These are phyloP conservation scores for Mrakiaceae sp. DNA, from an alignment of 1,284 basidiomycete genomes.

Conservation along the genomic window DNA sequence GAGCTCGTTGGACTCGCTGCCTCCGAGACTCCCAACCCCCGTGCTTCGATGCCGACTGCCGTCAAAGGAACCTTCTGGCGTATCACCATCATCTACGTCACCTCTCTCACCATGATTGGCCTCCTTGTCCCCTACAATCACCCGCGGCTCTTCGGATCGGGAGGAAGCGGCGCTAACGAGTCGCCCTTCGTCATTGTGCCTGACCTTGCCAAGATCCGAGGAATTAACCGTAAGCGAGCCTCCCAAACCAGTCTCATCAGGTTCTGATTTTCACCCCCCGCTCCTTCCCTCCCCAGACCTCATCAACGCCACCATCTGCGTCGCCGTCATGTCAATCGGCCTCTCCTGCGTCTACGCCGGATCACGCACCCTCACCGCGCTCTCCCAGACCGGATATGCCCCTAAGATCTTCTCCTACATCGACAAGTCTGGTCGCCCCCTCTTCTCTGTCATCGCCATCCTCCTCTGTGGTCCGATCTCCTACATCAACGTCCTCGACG, in stretches of 20 bases:
- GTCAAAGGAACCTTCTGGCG: slow-evolving; percentile 38
- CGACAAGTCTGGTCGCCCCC: slow-evolving; percentile 42
- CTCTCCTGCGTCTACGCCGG: slow-evolving; percentile 34
- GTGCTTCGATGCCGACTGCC: slow-evolving; percentile 39
- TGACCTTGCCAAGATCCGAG: slow-evolving; percentile 47
- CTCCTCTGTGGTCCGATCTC: slow-evolving; percentile 33
- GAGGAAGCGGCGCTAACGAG: slow-evolving; percentile 44
- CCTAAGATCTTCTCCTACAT: slow-evolving; percentile 38
- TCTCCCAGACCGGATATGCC: slow-evolving; percentile 35
- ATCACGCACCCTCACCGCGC: slow-evolving; percentile 32
- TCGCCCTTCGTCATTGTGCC: slow-evolving; percentile 42
- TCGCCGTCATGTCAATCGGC: slow-evolving; percentile 33
- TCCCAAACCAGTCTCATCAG: slow-evolving; percentile 20
- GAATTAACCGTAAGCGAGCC: not conserved
- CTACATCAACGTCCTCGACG: slow-evolving; percentile 28
- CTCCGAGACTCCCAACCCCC: slow-evolving; percentile 47
- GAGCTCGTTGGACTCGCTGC: slow-evolving; percentile 80
- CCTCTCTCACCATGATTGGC: slow-evolving; percentile 40
- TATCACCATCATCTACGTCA: slow-evolving; percentile 42
- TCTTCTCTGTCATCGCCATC: slow-evolving; percentile 34
- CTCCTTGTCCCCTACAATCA: slow-evolving; percentile 36
- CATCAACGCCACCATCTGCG: slow-evolving; percentile 40
- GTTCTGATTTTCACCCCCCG: slow-evolving; percentile 41
- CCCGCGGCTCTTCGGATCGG: slow-evolving; percentile 29
- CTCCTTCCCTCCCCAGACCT: slow-evolving; percentile 39